These are phyloP conservation scores for Globisporangium okanoganense DNA, from an alignment of 352 stramenopile genomes.

Conservation along the genomic window DNA sequence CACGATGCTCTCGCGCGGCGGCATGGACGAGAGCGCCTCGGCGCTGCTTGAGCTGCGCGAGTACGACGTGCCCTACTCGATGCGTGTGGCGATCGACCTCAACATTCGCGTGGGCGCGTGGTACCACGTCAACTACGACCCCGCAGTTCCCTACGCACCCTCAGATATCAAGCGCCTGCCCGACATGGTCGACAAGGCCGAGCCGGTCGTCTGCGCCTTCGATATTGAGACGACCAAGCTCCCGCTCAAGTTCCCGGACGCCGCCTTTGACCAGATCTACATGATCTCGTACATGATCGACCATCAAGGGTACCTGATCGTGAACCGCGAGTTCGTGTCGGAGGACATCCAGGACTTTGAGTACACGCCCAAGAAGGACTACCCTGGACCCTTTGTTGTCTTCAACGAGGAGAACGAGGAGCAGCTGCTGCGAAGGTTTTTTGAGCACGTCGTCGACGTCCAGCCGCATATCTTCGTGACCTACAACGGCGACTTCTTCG, in stretches of 20 bases:
- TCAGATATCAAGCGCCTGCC: constrained; percentile 46
- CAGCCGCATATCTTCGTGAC: constrained; percentile 98
- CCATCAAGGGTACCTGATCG: constrained; percentile 94
- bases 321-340: constrained; percentile 96
- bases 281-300: constrained; percentile 99
- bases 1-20: not conserved
- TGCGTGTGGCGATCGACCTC: constrained; percentile 95
- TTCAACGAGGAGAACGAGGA: constrained; percentile 95
- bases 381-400: constrained; percentile 92
- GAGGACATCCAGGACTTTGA: constrained; percentile 98
- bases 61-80: constrained; percentile 98
- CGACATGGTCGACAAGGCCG: constrained; percentile 92
- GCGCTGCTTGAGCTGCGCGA: constrained; percentile 92
- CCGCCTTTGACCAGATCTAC: constrained; percentile 92
- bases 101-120: constrained; percentile 96
- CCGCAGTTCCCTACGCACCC: constrained; percentile 48
- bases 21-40: constrained; percentile 65
- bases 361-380: constrained; percentile 96
- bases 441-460: constrained; percentile 88
- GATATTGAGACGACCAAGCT: constrained; percentile 99
- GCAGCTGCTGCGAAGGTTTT: constrained; percentile 82
- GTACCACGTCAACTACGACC: constrained; percentile 92
- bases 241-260: constrained; percentile 98
- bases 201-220: constrained; percentile 96
- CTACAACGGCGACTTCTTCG: constrained; percentile 99